Evolutionary conservation across 2,329 filamentous ascomycete genomes (phyloP), one percentile per base, ranked within the genome.

Genomic region (Penicillium sp.): DNA sequence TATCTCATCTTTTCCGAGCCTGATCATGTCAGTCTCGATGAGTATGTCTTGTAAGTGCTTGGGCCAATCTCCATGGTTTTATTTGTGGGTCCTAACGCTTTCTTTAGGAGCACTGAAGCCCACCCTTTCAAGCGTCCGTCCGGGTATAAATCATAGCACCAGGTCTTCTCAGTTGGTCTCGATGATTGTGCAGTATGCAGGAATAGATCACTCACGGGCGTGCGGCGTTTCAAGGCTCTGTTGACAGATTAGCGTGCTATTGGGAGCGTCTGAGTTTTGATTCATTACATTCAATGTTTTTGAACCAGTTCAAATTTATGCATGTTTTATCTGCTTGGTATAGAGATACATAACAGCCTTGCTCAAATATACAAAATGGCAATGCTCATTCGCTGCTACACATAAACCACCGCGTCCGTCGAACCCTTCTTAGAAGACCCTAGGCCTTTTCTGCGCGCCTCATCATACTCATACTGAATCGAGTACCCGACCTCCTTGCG

Each of bases 1-100:
- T 71, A 70, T 26, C 57, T 71, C n/a, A 64, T 68, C 17, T 71
- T 71, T 43, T 67, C 63, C 3, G 65, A 68, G 36, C 65, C 66
- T 4, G 51, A 59, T 34, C 41, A 61, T 31, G 53, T 71, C 26
- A 69, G 61, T 44, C 50, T 71, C 44, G 68, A 71, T 39, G 63
- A 71, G 30, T 71, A 66, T 48, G 68, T 71, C n/a, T 36, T 71
- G 59, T 68, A 53, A 51, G 64, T 61, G 21, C 4, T 40, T 6
- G 11, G 5, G 25, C 11, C 14, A 9, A 7, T 7, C 10, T 27
- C n/a, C n/a, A n/a, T n/a, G n/a, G n/a, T n/a, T n/a, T n/a, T n/a
- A n/a, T n/a, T n/a, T n/a, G n/a, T 27, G 25, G 11, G 6, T 27
- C 14, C 25, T 13, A 27, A 27, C 10, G 11, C 25, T 27, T 7